phyloP scores from a whole-genome alignment of 176 grass and related monocot genomes.

The Themeda triandra region DNA sequence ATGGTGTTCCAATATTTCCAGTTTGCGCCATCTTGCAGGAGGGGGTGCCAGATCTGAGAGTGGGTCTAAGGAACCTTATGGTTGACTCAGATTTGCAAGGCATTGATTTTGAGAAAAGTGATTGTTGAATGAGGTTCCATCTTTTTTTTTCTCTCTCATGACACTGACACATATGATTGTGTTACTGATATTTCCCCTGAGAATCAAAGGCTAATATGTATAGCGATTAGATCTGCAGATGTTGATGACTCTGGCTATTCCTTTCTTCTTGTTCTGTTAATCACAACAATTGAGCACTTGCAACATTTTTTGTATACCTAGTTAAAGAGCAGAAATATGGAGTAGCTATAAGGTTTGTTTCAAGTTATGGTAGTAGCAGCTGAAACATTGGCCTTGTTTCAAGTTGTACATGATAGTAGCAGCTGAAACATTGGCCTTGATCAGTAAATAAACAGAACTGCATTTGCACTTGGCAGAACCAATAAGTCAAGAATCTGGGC shows the following conservation, averaged over 20 bases:
- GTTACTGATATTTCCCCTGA: not conserved
- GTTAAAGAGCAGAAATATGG: not conserved
- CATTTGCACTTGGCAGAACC: not conserved
- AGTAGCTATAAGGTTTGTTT: not conserved
- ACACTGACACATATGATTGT: not conserved
- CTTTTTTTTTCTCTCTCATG: not conserved
- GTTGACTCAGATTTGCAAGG: conserved; percentile 51
- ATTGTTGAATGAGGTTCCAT: conserved; percentile 11
- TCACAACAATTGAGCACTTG: not conserved
- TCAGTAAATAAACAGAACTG: not conserved
- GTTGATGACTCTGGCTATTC: not conserved
- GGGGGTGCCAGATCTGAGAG: conserved; percentile 66
- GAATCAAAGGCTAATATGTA: not conserved
- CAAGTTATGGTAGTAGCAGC: not conserved
- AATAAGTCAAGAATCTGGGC: not conserved
- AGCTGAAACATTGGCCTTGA: not conserved
- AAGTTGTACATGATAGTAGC: not conserved
- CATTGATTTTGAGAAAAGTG: conserved; percentile 55
- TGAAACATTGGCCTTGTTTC: not conserved
- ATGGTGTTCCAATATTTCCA: conserved; percentile 62
- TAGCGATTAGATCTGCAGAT: not conserved
- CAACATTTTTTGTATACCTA: not conserved
- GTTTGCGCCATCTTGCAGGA: conserved; percentile 84
- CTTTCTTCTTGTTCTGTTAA: not conserved
- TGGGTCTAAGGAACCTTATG: conserved; percentile 60